Conservation (phyloP, 1,284 basidiomycete species). For the Moniliophthora roreri region DNA sequence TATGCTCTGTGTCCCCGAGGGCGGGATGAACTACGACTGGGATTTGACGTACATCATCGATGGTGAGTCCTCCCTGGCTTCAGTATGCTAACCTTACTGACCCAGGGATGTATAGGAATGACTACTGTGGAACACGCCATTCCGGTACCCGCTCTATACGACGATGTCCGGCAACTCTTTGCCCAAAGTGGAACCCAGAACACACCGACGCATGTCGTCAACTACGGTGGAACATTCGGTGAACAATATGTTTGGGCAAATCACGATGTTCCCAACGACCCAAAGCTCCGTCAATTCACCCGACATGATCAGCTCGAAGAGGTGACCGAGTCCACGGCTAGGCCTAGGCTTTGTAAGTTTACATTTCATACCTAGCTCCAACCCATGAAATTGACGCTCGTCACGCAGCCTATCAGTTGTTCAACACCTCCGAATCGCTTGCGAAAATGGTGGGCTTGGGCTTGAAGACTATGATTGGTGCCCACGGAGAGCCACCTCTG, state of each 20-base stretch:
- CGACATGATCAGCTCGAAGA: conserved; percentile 64
- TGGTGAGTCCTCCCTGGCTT: conserved; percentile 35
- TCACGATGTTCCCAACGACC: conserved; percentile 61
- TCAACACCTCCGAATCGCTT: conserved; percentile 66
- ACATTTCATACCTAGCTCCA: not conserved
- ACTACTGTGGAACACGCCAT: conserved; percentile 72
- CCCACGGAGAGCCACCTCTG: conserved; percentile 73
- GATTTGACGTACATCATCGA: conserved; percentile 74
- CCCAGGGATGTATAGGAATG: conserved; percentile 53
- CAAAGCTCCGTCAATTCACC: conserved; percentile 61
- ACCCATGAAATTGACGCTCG: not conserved
- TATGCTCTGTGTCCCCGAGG: conserved; percentile 75
- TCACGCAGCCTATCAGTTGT: conserved; percentile 55
- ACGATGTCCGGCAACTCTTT: conserved; percentile 62
- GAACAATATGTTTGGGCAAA: conserved; percentile 69
- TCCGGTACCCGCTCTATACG: conserved; percentile 62
- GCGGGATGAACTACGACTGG: conserved; percentile 78
- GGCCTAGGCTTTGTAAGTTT: conserved; percentile 58
- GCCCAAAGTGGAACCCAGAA: conserved; percentile 65
- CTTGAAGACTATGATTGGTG: conserved; percentile 65
- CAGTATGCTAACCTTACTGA: not conserved
- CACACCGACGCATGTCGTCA: conserved; percentile 73
- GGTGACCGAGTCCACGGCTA: conserved; percentile 57
- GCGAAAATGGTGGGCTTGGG: conserved; percentile 66
- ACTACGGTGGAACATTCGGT: conserved; percentile 68